Base-by-base conservation (phyloP, 179 eudicot species). In the Nepenthes alata region DNA sequence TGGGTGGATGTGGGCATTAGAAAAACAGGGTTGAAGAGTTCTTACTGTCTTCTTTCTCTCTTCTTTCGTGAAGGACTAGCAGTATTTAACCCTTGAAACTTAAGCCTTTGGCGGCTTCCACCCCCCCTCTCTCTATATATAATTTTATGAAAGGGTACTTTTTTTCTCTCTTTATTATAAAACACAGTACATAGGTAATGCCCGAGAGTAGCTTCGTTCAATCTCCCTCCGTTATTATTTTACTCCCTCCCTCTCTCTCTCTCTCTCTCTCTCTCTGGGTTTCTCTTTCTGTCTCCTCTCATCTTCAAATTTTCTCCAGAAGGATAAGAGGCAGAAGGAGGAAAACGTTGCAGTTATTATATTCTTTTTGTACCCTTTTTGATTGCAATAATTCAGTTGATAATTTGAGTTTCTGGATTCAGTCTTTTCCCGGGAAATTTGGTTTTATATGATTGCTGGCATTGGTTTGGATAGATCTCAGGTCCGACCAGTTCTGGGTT, bases 291-390 rank as follows among this genome's bases (percentile, higher is more conserved):
- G 25, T 25, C 53, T 50, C 15, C 11, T 13, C n/a, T 50, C 53
- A 1, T 50, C 53, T n/a, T 11, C 53, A 50, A 3, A 11, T 4
- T 50, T 11, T 58, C 67, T 60, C 15, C 58, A 8, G 15, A 55
- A 16, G 25, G 11, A 60, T 34, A 37, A 65, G 45, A 47, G 35
- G 39, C 37, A 35, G 48, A 64, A 13, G 14, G 62, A 66, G 37
- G 47, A 5, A 55, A 14, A 6, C 41, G 12, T 47, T 37, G 5
- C 45, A 41, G 45, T 41, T 41, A 4, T 41, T 41, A 41, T 7
- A 4, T 41, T 41, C 8, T 41, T 41, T 41, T 41, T 41, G 5
- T 41, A 7, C 45, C 8, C 5, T 4, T 41, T 41, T 41, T 41
- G 6, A 41, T 41, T 41, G 25, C 25, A 25, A 25, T 41, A 4